Percentiles rank a stretch among this genome's conserved stretches.
These are phyloP conservation scores for Arachis hypogaea DNA, from an alignment of 306 rosid species.

Conservation along the genomic window DNA sequence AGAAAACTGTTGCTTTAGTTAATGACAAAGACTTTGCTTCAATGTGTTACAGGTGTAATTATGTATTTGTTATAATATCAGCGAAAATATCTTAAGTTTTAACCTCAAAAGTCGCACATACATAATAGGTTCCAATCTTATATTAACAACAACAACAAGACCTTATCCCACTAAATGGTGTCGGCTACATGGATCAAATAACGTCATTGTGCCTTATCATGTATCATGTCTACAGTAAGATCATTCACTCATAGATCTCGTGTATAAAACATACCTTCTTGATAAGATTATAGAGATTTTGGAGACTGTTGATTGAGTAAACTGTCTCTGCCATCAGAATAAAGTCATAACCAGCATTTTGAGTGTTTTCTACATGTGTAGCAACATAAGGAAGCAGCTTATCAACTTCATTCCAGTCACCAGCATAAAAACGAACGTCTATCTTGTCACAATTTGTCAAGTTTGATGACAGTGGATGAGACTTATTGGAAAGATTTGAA, in stretches of 20 bases:
- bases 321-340: conserved; percentile 97
- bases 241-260: background rate
- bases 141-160: too few relatives aligned
- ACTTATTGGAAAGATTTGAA: conserved; percentile 53
- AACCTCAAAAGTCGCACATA: background rate
- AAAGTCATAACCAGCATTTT: conserved; percentile 69
- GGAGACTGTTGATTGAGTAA: conserved; percentile 72
- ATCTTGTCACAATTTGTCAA: conserved; percentile 40
- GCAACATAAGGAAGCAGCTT: conserved; percentile 61
- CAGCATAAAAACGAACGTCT: conserved; percentile 78
- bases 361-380: conserved; percentile 29
- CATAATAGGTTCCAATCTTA: too few relatives aligned
- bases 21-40: background rate
- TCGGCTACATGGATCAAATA: too few relatives aligned
- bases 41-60: too few relatives aligned
- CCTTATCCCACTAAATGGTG: too few relatives aligned
- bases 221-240: too few relatives aligned
- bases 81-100: too few relatives aligned
- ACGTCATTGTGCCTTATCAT: too few relatives aligned
- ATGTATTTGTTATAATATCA: too few relatives aligned
- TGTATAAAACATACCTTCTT: conserved; percentile 63
- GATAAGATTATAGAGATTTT: conserved; percentile 75
- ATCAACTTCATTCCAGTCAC: conserved; percentile 93
- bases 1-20: background rate
- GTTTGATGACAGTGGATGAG: conserved; percentile 37